Evolutionary conservation across 176 grass and related monocot genomes (phyloP).

Genomic region (Bonia amplexicaulis): DNA sequence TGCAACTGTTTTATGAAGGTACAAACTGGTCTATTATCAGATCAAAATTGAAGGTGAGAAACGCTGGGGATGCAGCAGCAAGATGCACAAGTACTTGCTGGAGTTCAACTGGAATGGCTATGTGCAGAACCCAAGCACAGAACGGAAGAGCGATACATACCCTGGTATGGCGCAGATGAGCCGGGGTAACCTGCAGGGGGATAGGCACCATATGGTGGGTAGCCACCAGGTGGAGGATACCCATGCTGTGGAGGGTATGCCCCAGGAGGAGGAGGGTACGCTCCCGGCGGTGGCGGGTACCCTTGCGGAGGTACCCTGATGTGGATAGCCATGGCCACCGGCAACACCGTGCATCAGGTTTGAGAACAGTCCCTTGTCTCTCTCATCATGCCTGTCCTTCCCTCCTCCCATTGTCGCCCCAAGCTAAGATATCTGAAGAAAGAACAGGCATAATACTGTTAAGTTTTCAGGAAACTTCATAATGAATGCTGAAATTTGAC

Average conservation of each 20-base stretch:
- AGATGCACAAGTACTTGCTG: neutral
- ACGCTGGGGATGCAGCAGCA: neutral
- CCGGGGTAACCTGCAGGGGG: slow-evolving; percentile 41
- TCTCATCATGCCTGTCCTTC: slow-evolving; percentile 47
- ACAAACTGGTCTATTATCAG: neutral
- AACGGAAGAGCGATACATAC: slow-evolving; percentile 6
- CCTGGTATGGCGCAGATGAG: slow-evolving; percentile 5
- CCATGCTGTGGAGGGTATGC: slow-evolving; percentile 31
- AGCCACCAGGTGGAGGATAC: neutral
- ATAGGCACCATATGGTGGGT: slow-evolving; percentile 25
- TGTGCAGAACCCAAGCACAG: neutral
- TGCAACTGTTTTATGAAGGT: neutral
- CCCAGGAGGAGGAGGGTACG: slow-evolving; percentile 36
- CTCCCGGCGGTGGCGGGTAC: slow-evolving; percentile 37
- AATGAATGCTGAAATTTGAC: no score
- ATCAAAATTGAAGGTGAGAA: neutral
- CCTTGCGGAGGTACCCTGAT: slow-evolving; percentile 53
- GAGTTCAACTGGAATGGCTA: neutral
- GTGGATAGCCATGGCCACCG: slow-evolving; percentile 43
- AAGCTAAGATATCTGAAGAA: slow-evolving; percentile 11
- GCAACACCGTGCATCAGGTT: slow-evolving; percentile 28
- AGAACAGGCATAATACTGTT: neutral
- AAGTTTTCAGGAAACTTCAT: no score
- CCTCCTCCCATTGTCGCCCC: slow-evolving; percentile 50
- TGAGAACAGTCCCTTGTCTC: slow-evolving; percentile 70